Percentiles rank a stretch among this genome's conserved stretches.
These are phyloP conservation scores for Mycena alexandri DNA, from an alignment of 768 basidiomycete species.

Conservation along the genomic window DNA sequence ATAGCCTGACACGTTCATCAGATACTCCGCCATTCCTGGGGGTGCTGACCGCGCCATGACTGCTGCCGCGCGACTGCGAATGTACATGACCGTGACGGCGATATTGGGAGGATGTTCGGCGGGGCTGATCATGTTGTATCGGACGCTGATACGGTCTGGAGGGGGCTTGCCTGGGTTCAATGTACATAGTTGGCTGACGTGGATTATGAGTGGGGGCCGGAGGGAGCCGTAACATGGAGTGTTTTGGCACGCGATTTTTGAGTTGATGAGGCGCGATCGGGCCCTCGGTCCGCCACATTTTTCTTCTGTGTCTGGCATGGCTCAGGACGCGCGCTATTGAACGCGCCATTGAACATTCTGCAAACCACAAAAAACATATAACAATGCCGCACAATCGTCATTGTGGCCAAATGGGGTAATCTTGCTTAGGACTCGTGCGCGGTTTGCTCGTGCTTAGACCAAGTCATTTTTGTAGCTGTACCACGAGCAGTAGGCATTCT, in stretches of 20 bases:
- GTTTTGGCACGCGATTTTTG: too few relatives aligned
- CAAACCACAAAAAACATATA: neutral
- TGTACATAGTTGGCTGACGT: slow-evolving; percentile 68
- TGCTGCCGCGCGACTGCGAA: slow-evolving; percentile 74
- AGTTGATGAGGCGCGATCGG: too few relatives aligned
- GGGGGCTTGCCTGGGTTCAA: slow-evolving; percentile 66
- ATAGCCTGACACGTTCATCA: slow-evolving; percentile 47
- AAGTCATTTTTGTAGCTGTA: slow-evolving; percentile 28
- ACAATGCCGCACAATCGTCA: neutral
- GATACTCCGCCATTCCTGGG: slow-evolving; percentile 80
- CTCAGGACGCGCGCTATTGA: too few relatives aligned
- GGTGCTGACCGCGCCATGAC: slow-evolving; percentile 86
- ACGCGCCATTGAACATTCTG: too few relatives aligned
- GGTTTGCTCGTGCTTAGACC: slow-evolving; percentile 18
- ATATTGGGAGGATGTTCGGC: slow-evolving; percentile 80
- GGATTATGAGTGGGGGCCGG: slow-evolving; percentile 70
- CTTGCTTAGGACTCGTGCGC: slow-evolving; percentile 19
- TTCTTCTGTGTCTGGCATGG: too few relatives aligned
- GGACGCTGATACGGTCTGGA: slow-evolving; percentile 76
- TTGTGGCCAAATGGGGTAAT: slow-evolving; percentile 14
- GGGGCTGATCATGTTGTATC: slow-evolving; percentile 77
- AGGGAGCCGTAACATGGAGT: slow-evolving; percentile 53
- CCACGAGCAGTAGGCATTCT: slow-evolving; percentile 36
- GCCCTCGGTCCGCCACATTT: too few relatives aligned
- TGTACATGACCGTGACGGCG: slow-evolving; percentile 80